Evolutionary conservation across 805 yeast genomes (phyloP).

Genomic region (Candida michaelii): DNA sequence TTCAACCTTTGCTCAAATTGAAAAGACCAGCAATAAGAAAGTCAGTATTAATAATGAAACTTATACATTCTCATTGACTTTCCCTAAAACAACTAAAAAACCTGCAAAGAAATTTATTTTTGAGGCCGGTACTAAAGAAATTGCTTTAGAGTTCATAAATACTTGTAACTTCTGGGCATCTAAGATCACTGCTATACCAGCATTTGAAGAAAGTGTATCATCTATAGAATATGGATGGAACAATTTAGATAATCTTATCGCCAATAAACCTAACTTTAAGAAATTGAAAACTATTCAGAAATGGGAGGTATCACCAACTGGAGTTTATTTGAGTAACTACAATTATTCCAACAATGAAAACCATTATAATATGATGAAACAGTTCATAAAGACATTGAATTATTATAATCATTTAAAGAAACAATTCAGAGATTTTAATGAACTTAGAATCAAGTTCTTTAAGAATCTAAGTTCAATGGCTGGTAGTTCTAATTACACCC

Average conservation of each 20-base stretch:
- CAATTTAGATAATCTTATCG: conserved; percentile 32
- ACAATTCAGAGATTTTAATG: conserved; percentile 32
- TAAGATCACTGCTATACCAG: conserved; percentile 76
- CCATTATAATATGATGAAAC: conserved; percentile 44
- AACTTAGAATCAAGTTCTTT: conserved; percentile 29
- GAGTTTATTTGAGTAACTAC: conserved; percentile 40
- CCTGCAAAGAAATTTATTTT: conserved; percentile 50
- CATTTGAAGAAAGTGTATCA: conserved; percentile 63
- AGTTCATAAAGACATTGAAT: conserved; percentile 40
- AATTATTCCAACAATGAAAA: conserved; percentile 23
- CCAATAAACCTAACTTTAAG: conserved; percentile 28
- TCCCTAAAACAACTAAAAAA: conserved; percentile 45
- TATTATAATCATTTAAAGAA: conserved; percentile 41
- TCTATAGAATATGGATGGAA: conserved; percentile 87
- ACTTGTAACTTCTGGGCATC: conserved; percentile 92
- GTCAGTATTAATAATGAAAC: conserved; percentile 12
- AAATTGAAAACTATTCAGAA: conserved; percentile 34
- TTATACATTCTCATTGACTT: conserved; percentile 52
- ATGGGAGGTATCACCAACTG: conserved; percentile 45
- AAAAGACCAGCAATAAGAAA: conserved; percentile 18
- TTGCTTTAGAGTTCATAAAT: conserved; percentile 67
- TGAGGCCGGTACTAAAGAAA: conserved; percentile 64
- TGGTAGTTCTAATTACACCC: conserved; percentile 35
- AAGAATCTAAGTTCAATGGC: conserved; percentile 25
- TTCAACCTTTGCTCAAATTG: conserved; percentile 49